Evolutionary conservation across 179 eudicot genomes (phyloP).

Genomic region (Nepenthes alata): DNA sequence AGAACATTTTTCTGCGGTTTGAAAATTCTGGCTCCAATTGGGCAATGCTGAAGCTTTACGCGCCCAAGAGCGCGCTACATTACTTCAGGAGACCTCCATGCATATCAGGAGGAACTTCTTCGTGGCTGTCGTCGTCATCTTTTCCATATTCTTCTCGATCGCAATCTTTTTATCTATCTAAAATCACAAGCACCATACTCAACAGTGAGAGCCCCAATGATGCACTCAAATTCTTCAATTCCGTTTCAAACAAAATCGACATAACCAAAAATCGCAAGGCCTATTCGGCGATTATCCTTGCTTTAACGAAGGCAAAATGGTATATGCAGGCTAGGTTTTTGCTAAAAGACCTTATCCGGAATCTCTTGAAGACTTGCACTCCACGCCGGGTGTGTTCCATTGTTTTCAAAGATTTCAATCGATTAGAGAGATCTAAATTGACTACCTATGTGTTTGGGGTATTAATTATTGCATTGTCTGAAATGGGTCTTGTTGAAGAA

Average conservation of each 20-base stretch:
- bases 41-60: slow-evolving; percentile 36
- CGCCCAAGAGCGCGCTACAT: slow-evolving; percentile 11
- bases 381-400: slow-evolving; percentile 37
- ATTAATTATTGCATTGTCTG: slow-evolving; percentile 45
- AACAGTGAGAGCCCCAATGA: slow-evolving; percentile 34
- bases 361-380: slow-evolving; percentile 27
- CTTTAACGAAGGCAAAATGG: slow-evolving; percentile 32
- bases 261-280: slow-evolving; percentile 28
- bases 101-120: slow-evolving; percentile 3
- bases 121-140: slow-evolving; percentile 8
- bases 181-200: slow-evolving; percentile 32
- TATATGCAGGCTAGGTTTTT: slow-evolving; percentile 62
- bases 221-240: slow-evolving; percentile 42
- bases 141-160: slow-evolving; percentile 13
- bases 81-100: slow-evolving; percentile 8
- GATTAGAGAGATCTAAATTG: slow-evolving; percentile 17
- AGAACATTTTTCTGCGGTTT: too few relatives aligned
- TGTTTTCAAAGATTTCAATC: slow-evolving; percentile 36
- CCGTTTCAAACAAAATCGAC: slow-evolving; percentile 25
- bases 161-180: slow-evolving; percentile 20
- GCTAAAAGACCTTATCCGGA: slow-evolving; percentile 54
- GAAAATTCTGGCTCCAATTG: neutral
- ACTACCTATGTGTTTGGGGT: slow-evolving; percentile 45
- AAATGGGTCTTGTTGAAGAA: slow-evolving; percentile 63
- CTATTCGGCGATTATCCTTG: slow-evolving; percentile 41